Evolutionary conservation across 2,329 filamentous ascomycete species (phyloP), one percentile per base, ranked within the genome.

Genomic region (Graphilbum sp.): DNA sequence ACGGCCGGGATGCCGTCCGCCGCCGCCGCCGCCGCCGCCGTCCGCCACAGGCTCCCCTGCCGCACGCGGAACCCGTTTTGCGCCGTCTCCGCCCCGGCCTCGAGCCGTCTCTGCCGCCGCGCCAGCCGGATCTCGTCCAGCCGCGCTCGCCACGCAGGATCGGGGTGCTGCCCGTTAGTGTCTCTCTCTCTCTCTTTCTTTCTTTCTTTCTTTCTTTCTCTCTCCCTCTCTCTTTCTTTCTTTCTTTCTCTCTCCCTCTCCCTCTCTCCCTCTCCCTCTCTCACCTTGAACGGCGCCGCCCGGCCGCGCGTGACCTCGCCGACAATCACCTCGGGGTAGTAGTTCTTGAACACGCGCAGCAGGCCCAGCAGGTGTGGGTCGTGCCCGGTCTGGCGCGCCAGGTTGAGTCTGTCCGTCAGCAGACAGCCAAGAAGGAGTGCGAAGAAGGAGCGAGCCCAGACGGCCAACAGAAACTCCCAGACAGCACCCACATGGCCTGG

Each of bases 261-360:
- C 7, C 6, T 32, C 17, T 18, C 12, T 7, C 17, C 17, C 7
- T 19, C 13, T 29, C 13, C 13, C 27, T 29, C n/a, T 17, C 47
- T 27, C 52, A 71, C 69, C 54, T 72, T 75, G 54, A 79, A 79
- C 1, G 72, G 64, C 4, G 71, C 69, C 1, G 73, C 72, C 42
- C 69, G 67, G 29, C 72, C 72, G 38, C 64, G 63, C 23, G 73
- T 69, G 4, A 71, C 63, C 45, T 79, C 78, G 18, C 79, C 81
- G 13, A 88, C 69, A 42, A 92, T 83, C 39, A 92, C 83, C 53
- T 93, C 84, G 0, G 85, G 84, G 50, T 88, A 92, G 55, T 88
- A 92, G 53, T 88, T 84, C 52, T 90, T 90, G 61, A 79, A 92
- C n/a, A 88, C 74, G 39, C 79, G 72, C 36, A 92, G 61, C 16